Evolutionary conservation across 306 rosid genomes (phyloP), one percentile per base, ranked within the genome.

Genomic region (Prunus kanzakura): DNA sequence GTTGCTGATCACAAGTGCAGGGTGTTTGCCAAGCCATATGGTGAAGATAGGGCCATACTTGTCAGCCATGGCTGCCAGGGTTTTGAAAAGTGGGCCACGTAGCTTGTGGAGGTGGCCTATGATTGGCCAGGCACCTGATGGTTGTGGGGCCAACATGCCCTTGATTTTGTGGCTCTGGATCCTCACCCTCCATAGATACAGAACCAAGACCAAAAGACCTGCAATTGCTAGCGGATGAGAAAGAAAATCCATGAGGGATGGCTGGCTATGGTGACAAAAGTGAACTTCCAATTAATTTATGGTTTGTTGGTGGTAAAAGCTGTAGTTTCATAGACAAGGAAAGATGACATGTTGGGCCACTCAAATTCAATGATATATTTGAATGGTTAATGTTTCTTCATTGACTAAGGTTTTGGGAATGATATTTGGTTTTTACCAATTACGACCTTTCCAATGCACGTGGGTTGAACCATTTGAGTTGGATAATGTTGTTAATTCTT

Each of bases 101-200:
- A 88, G 71, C 14, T 84, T 76, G 68, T 79, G 92, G 63, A 90
- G 88, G 66, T 90, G 92, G 20, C 92, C 96, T 35, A 90, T 72
- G 20, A 90, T 35, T 18, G 92, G 89, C 16, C 86, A 54, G 58
- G 82, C 83, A 50, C 83, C 84, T 3, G 73, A 16, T 30, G 82
- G 83, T 77, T 86, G 80, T 47, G 91, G 96, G 43, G 88, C 38
- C 54, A 70, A 11, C 20, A 9, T 19, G 63, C 76, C 71, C 9
- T 87, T 82, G 14, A 1, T 9, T 76, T 9, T 82, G 55, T 72
- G 62, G 22, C 52, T 61, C 3, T 22, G 32, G 32, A 8, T 76
- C 16, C 11, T 67, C 6, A 27, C 47, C 73, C 56, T 76, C 87
- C 89, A 63, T 62, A 58, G 49, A 58, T 71, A 63, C 2, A 80